Evolutionary conservation across 345 rosid species (phyloP).

Genomic region (Rhodamnia argentea): DNA sequence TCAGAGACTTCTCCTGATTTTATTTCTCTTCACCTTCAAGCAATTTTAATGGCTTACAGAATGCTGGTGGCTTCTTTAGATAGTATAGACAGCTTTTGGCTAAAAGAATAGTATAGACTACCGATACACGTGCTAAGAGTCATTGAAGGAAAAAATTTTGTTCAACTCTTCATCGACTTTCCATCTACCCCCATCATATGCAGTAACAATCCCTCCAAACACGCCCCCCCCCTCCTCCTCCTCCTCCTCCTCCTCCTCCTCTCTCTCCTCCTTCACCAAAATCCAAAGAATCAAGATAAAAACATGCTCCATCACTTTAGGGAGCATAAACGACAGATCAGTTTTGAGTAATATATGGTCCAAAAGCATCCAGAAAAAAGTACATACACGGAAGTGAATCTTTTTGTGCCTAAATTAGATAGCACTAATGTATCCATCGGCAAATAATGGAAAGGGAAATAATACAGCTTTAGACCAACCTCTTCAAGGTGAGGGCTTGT

Average conservation of each 20-base stretch:
- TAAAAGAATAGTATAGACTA: neutral
- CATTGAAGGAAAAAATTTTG: neutral
- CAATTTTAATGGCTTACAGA: neutral
- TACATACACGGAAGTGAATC: neutral
- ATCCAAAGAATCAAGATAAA: neutral
- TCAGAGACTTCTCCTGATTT: neutral
- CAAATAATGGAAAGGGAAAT: neutral
- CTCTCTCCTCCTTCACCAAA: too few species aligned
- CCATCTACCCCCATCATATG: neutral
- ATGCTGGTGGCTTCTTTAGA: neutral
- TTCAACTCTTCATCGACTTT: neutral
- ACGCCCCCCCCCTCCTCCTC: too few species aligned
- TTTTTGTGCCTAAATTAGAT: neutral
- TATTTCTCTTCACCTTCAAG: neutral
- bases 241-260: too few species aligned
- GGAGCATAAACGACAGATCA: neutral
- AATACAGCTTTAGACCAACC: slow-evolving; percentile 29
- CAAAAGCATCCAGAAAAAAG: neutral
- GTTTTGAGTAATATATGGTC: neutral
- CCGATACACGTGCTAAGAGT: neutral
- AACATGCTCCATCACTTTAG: neutral
- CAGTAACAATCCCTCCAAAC: neutral
- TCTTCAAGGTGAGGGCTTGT: slow-evolving; percentile 78
- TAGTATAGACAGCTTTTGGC: neutral
- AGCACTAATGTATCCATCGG: neutral